phyloP scores from a whole-genome alignment of 495 filamentous ascomycete species.

The Penicillium subrubescens region DNA sequence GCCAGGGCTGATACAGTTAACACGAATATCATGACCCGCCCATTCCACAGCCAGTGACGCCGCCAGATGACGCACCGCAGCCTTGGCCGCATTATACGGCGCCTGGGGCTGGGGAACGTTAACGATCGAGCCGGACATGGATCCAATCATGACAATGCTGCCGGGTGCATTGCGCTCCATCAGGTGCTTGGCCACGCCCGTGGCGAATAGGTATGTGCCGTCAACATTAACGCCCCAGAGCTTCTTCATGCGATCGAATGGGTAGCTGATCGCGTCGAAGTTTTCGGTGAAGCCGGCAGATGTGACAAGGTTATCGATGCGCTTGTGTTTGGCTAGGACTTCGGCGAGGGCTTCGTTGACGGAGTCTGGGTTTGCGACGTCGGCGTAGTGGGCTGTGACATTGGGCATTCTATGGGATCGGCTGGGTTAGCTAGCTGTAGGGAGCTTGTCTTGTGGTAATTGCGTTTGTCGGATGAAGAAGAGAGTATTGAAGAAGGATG shows the following conservation, averaged over 20 bases:
- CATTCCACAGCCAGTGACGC: slow-evolving; percentile 85
- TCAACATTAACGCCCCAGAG: slow-evolving; percentile 94
- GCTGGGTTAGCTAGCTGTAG: not conserved
- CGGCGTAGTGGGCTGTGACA: slow-evolving; percentile 86
- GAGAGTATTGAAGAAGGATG: not conserved
- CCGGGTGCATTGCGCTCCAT: slow-evolving; percentile 78
- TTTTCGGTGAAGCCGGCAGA: slow-evolving; percentile 97
- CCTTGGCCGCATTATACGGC: slow-evolving; percentile 89
- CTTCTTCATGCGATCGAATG: slow-evolving; percentile 84
- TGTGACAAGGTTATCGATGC: slow-evolving; percentile 90
- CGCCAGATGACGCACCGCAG: slow-evolving; percentile 82
- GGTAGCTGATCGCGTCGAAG: slow-evolving; percentile 86
- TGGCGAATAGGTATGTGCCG: slow-evolving; percentile 88
- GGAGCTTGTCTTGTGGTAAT: not conserved
- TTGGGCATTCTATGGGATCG: slow-evolving; percentile 60
- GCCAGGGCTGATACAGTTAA: slow-evolving; percentile 89
- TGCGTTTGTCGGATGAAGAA: not conserved
- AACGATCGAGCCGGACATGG: slow-evolving; percentile 90
- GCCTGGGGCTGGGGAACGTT: slow-evolving; percentile 94
- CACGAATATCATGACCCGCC: slow-evolving; percentile 80
- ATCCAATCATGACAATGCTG: slow-evolving; percentile 92
- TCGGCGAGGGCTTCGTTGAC: slow-evolving; percentile 72
- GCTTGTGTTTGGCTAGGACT: slow-evolving; percentile 69
- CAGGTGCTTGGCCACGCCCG: slow-evolving; percentile 81
- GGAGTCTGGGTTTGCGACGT: slow-evolving; percentile 77